These are phyloP conservation scores for Lathyrus tuberosus DNA, from an alignment of 306 rosid species.

Conservation along the genomic window DNA sequence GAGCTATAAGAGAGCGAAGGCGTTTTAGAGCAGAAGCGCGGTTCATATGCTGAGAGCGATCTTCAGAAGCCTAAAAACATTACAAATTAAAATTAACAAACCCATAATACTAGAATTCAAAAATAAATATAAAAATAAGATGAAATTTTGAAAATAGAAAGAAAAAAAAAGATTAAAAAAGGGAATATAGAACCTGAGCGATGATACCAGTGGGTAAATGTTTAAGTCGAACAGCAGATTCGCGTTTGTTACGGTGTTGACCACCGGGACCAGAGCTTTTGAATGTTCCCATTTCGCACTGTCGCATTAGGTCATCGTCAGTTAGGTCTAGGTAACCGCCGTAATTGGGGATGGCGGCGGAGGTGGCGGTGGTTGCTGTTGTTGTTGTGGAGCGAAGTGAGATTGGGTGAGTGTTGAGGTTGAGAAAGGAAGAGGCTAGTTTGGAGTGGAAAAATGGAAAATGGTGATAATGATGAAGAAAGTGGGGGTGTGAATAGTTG, in stretches of 20 bases:
- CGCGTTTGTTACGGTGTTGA: conserved; percentile 95
- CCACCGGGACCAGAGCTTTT: conserved; percentile 90
- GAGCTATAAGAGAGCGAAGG: conserved; percentile 82
- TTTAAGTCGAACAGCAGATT: conserved; percentile 82
- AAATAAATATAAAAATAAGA: not conserved
- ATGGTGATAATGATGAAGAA: not conserved
- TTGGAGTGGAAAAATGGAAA: conserved; percentile 2
- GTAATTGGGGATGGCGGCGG: not conserved
- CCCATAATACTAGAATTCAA: conserved; percentile 2
- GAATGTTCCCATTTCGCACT: conserved; percentile 80
- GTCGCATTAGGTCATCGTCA: conserved; percentile 76
- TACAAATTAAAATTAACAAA: not conserved
- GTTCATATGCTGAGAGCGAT: conserved; percentile 91
- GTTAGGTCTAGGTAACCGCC: conserved; percentile 62
- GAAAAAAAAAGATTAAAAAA: not conserved
- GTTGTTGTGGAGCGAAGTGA: not conserved
- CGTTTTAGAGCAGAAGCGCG: conserved; percentile 80
- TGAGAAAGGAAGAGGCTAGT: conserved; percentile 17
- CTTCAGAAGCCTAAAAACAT: conserved; percentile 75
- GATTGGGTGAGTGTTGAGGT: not conserved
- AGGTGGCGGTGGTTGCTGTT: not conserved
- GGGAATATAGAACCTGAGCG: conserved; percentile 64
- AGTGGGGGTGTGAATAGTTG: not conserved
- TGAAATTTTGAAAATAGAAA: not conserved
- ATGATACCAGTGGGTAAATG: conserved; percentile 83